phyloP scores from a whole-genome alignment of 148 eudicot species.

The Chenopodium quinoa region DNA sequence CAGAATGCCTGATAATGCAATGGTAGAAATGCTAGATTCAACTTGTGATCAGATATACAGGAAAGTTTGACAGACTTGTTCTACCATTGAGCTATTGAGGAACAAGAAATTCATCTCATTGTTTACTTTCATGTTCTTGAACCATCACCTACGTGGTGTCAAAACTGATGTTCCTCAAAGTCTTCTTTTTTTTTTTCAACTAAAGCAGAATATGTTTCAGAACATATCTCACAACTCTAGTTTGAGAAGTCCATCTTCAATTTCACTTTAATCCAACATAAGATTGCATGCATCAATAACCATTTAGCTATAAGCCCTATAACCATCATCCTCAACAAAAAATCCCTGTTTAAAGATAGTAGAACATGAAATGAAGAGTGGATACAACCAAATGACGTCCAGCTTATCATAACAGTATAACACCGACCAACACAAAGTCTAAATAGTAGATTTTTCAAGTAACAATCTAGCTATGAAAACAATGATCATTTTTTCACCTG shows the following conservation, averaged over 20 bases:
- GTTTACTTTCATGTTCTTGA: background rate
- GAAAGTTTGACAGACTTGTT: background rate
- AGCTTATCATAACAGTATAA: background rate
- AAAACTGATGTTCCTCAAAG: background rate
- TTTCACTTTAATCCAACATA: background rate
- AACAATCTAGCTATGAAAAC: background rate
- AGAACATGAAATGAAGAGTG: background rate
- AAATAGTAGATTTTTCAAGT: background rate
- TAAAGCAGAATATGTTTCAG: constrained; percentile 1
- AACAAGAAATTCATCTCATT: background rate
- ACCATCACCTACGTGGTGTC: background rate
- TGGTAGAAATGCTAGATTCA: background rate
- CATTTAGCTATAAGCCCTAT: no score
- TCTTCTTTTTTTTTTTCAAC: background rate
- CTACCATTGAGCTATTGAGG: background rate
- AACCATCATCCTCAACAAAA: background rate
- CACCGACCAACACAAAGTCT: background rate
- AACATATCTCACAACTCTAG: background rate
- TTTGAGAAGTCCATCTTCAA: background rate
- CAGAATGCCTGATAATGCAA: background rate
- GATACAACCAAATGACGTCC: background rate
- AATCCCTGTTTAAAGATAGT: background rate
- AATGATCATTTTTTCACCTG: background rate
- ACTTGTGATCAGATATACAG: background rate
- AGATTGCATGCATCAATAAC: no score